Evolutionary conservation across 805 yeast genomes (phyloP), one percentile per base, ranked within the genome.

Genomic region (Grigorovia transvaalensis): DNA sequence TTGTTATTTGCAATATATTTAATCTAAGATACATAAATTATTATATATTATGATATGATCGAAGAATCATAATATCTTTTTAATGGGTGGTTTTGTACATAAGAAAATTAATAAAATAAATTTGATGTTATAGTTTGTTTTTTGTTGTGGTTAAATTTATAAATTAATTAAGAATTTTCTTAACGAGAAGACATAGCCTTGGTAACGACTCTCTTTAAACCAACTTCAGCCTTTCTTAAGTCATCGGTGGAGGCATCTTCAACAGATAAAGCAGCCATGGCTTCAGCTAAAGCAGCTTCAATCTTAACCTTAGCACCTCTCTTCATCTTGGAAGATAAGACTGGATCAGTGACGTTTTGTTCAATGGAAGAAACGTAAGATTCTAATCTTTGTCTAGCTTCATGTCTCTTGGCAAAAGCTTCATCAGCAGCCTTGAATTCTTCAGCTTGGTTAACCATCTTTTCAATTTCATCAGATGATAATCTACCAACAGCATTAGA

Each of bases 401-500:
- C 98, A 80, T 91, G 97, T 74, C 85, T 85, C 90, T 90, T 91
- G 77, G 98, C 95, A 86, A 91, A 93, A 69, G 95, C 96, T 73
- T 91, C 97, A 77, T 91, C 99, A 67, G 96, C 87, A 71, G 91
- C 80, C 88, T 91, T 91, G 96, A 89, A 93, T 77, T 88, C 88
- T 80, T 91, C 99, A 68, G 99, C 98, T 73, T 93, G 97, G 77
- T 81, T 81, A 71, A 91, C 93, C 96, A 91, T 91, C 88, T 89
- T 86, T 78, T 93, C 98, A 63, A 91, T 91, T 71, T 91, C 98
- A 65, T 88, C 89, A 71, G 90, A 81, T 57, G 97, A 85, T 73
- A 91, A 86, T 85, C 96, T 87, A 75, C 98, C 98, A 72, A 90
- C 93, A 70, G 96, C 96, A 85, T 93, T 91, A 65, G 97, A 88